Evolutionary conservation across 768 basidiomycete species (phyloP).

Genomic region (Clathrus columnatus): DNA sequence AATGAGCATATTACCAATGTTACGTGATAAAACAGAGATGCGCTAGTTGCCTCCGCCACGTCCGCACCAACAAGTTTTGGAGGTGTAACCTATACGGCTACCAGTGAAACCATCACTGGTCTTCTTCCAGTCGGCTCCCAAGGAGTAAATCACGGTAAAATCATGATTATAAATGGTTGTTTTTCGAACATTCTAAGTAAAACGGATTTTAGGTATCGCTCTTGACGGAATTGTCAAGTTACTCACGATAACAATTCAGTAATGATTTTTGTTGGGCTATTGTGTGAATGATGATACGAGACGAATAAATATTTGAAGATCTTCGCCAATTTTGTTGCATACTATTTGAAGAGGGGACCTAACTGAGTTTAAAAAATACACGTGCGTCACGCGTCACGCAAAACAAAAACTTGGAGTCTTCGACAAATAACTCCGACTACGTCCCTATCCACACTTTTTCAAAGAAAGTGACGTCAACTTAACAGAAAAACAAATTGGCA

Average conservation of each 20-base stretch:
- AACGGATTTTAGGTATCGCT: constrained; percentile 38
- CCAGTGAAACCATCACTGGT: constrained; percentile 39
- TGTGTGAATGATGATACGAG: too few relatives aligned
- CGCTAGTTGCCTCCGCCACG: constrained; percentile 28
- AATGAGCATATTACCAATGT: background rate
- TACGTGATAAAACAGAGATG: constrained; percentile 22
- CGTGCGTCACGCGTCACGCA: too few relatives aligned
- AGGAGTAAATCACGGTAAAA: constrained; percentile 48
- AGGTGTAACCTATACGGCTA: constrained; percentile 40
- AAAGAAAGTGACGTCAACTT: too few relatives aligned
- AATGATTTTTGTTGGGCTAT: too few relatives aligned
- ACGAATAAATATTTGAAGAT: too few relatives aligned
- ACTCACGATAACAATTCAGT: constrained; percentile 42
- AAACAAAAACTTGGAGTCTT: too few relatives aligned
- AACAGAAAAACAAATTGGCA: too few relatives aligned
- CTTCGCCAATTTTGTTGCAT: too few relatives aligned
- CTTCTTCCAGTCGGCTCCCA: constrained; percentile 42
- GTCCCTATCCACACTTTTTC: too few relatives aligned
- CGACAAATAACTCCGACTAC: too few relatives aligned
- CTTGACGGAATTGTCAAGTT: constrained; percentile 49
- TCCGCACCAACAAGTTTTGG: constrained; percentile 30
- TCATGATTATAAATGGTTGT: background rate
- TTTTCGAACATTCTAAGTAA: background rate
- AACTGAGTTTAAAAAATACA: too few relatives aligned
- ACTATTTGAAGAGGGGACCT: too few relatives aligned